Base-by-base conservation (phyloP, 2,329 filamentous ascomycete genomes). In the Cryphonectria naterciae region DNA sequence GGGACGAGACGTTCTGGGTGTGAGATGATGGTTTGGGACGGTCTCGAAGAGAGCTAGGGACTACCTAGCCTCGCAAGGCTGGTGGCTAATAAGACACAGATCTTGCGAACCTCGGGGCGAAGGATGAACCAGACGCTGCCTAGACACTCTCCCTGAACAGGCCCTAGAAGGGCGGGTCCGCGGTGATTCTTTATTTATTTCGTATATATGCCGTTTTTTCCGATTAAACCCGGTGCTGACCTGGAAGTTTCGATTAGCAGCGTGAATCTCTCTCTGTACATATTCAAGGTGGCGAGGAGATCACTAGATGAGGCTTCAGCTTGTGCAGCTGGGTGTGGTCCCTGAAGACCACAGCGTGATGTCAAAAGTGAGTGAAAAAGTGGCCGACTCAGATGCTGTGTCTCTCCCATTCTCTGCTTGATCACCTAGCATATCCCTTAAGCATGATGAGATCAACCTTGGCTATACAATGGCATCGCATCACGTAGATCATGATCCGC, bases 401-500 rank as follows among this genome's bases (percentile, higher is more conserved):
- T 49, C 17, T 49, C 43, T 22, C 32, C 2, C 43, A 39, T 39
- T 43, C 43, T 32, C 56, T 35, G 35, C 52, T 22, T 64, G 32
- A 65, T 56, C 49, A 28, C n/a, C n/a, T 41, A 65, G 60, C 25
- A 25, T 61, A 35, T 52, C 41, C 49, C 52, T 65, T 17, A 37
- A 8, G 19, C 15, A 62, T 62, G n/a, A 4, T 25, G 35, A 60
- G 65, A 68, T 68, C 62, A 32, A 65, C 46, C 41, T 25, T 35
- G 63, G 68, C 64, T 58, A 54, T 25, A 64, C 58, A 39, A 56
- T 61, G 61, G 39, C 66, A 68, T 43, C 32, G 11, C 68, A 67
- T 65, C 65, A 4, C 35, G 58, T 19, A 39, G 65, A 68, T 65
- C 69, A 68, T 43, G 37, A 58, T 39, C 19, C 58, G 37, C 65